Evolutionary conservation across 2,329 filamentous ascomycete genomes (phyloP).

Genomic region (Fusarium sp.): DNA sequence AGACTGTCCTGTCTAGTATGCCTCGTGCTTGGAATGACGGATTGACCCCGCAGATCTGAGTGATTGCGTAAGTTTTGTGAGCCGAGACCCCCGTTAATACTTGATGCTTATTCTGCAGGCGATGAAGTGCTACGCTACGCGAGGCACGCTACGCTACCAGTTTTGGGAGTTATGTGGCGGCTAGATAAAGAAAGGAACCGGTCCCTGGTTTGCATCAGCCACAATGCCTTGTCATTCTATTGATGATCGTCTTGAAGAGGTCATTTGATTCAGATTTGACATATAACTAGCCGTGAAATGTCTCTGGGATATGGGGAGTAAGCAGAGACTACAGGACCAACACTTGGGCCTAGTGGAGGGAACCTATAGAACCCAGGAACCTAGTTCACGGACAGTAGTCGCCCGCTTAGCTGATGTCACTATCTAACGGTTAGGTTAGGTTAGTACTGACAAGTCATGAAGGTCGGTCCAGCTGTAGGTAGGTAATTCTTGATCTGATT

Average conservation of each 20-base stretch:
- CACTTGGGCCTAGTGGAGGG: constrained; percentile 12
- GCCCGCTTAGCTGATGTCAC: constrained; percentile 31
- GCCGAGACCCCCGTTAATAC: constrained; percentile 17
- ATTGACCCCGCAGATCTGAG: constrained; percentile 18
- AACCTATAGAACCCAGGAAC: neutral
- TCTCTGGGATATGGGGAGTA: constrained; percentile 26
- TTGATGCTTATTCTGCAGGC: constrained; percentile 26
- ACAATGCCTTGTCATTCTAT: constrained; percentile 19
- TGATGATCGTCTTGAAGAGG: constrained; percentile 8
- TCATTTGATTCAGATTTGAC: constrained; percentile 8
- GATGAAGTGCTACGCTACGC: constrained; percentile 14
- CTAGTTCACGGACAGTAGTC: constrained; percentile 2
- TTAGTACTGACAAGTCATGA: constrained; percentile 24
- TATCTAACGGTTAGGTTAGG: constrained; percentile 12
- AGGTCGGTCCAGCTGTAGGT: constrained; percentile 1
- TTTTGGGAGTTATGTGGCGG: constrained; percentile 3
- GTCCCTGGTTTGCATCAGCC: constrained; percentile 20
- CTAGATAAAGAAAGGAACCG: constrained; percentile 14
- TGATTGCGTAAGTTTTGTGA: constrained; percentile 32
- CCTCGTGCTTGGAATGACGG: neutral
- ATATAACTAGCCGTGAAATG: constrained; percentile 2
- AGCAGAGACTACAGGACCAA: constrained; percentile 14
- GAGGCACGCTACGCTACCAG: neutral
- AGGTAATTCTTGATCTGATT: constrained; percentile 36
- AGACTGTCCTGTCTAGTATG: neutral